Percentiles rank a stretch among this genome's conserved stretches.
Evolutionary conservation across 2,329 filamentous ascomycete species (phyloP).

Genomic region (Colletotrichum sp.): DNA sequence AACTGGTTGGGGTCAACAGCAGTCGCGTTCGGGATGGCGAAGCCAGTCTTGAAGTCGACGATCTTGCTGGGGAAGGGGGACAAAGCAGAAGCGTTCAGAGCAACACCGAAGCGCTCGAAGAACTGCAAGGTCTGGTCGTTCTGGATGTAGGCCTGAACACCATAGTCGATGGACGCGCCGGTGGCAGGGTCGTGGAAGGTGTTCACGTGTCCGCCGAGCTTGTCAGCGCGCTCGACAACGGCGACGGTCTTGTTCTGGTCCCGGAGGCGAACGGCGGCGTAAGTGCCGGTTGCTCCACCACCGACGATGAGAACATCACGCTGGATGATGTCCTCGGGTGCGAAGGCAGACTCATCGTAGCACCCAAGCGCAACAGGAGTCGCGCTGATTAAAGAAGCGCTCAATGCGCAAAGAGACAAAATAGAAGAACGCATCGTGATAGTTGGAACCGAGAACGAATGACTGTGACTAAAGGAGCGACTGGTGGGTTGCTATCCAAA

Average conservation of each 20-base stretch:
- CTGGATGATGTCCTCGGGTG: constrained; percentile 14
- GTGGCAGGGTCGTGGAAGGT: constrained; percentile 48
- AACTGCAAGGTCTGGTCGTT: constrained; percentile 44
- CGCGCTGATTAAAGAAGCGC: constrained; percentile 5
- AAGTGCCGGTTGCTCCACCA: constrained; percentile 58
- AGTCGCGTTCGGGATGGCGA: constrained; percentile 14
- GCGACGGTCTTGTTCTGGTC: constrained; percentile 53
- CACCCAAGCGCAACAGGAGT: neutral
- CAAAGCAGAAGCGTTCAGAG: neutral
- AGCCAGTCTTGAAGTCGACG: constrained; percentile 21
- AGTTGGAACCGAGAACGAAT: neutral
- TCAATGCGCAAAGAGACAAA: constrained; percentile 2
- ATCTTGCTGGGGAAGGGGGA: constrained; percentile 17
- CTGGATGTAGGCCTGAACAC: constrained; percentile 39
- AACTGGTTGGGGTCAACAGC: constrained; percentile 6
- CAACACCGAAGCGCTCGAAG: constrained; percentile 48
- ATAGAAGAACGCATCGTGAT: neutral
- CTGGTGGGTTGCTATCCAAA: neutral
- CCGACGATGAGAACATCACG: constrained; percentile 57
- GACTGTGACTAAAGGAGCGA: neutral
- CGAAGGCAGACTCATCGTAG: constrained; percentile 14
- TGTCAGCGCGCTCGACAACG: constrained; percentile 44
- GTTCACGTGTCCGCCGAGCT: constrained; percentile 50
- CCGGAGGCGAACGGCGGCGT: constrained; percentile 51
- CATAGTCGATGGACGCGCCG: constrained; percentile 36